Conservation (phyloP, 495 filamentous ascomycete genomes). For the Evansstolkia leycettana region DNA sequence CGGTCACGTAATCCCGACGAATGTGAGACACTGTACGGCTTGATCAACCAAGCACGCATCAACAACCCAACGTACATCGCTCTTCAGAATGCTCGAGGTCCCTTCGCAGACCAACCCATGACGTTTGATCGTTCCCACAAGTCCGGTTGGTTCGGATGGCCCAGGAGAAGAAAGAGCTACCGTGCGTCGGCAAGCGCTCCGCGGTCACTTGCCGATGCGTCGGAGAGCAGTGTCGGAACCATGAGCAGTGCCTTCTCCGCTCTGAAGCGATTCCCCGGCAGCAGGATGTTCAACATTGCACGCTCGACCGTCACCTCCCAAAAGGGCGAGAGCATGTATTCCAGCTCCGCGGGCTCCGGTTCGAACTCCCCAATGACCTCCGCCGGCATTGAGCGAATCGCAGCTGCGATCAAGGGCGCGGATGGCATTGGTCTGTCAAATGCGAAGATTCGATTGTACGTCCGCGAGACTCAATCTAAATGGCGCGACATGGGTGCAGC, state of each 20-base stretch:
- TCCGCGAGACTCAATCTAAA: constrained; percentile 59
- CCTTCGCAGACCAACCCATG: constrained; percentile 17
- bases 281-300: constrained; percentile 68
- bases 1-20: constrained; percentile 68
- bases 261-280: constrained; percentile 51
- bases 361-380: constrained; percentile 33
- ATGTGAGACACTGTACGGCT: constrained; percentile 65
- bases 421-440: constrained; percentile 54
- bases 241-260: constrained; percentile 59
- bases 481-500: constrained; percentile 90
- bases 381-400: constrained; percentile 43
- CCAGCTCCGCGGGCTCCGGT: constrained; percentile 40
- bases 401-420: constrained; percentile 37
- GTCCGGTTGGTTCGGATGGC: constrained; percentile 31
- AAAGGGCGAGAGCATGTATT: constrained; percentile 49
- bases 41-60: constrained; percentile 72
- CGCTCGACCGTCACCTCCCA: constrained; percentile 46
- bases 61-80: constrained; percentile 84
- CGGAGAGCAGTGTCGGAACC: constrained; percentile 46
- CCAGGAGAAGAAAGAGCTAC: constrained; percentile 42
- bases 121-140: constrained; percentile 21
- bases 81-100: constrained; percentile 56
- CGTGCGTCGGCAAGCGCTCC: constrained; percentile 42
- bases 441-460: constrained; percentile 71
- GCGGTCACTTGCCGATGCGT: constrained; percentile 38